Evolutionary conservation across 2,329 filamentous ascomycete genomes (phyloP), one percentile per base, ranked within the genome.

Genomic region (Alternaria arbusti): DNA sequence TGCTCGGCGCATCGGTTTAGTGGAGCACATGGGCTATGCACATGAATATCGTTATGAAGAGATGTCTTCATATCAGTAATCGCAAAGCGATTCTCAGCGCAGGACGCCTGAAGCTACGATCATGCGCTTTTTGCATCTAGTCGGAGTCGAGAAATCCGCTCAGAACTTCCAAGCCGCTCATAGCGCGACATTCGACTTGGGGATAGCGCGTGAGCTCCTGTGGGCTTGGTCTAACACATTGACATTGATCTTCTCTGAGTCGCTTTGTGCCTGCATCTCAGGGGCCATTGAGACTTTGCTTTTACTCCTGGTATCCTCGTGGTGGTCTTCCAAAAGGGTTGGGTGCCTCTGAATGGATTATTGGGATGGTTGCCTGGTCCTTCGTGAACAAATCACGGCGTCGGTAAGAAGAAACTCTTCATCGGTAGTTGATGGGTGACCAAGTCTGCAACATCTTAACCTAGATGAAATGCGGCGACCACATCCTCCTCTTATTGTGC

Each of bases 181-280:
- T 1, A 54, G 8, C 13, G 36, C 8, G 7, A 28, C 1, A 1
- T 36, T n/a, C 5, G 40, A 59, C 13, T 54, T 54, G 40, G 6
- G 22, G 6, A 22, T 5, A 13, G 17, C 3, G 2, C 30, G 5
- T 9, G 20, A 15, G 8, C 13, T 46, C 3, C 23, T 1, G 1
- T n/a, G 40, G 5, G 36, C 49, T 43, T 59, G 32, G 13, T 59
- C 9, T 15, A 26, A 5, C 36, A 54, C 6, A 1, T 15, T 12
- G 23, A 26, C 11, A 26, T 54, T 46, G 2, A 54, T 46, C 8
- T 0, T 59, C 5, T 59, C 45, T 10, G 62, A 23, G 15, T 61
- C 12, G 4, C 4, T 6, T 1, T 59, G 26, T 11, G 3, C n/a
- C n/a, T 25, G 36, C 13, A 22, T 28, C 3, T 8, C 11, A 13